These are phyloP conservation scores for Spinellus fusiger DNA, from an alignment of 192 early-diverging fungal genomes.

Conservation along the genomic window DNA sequence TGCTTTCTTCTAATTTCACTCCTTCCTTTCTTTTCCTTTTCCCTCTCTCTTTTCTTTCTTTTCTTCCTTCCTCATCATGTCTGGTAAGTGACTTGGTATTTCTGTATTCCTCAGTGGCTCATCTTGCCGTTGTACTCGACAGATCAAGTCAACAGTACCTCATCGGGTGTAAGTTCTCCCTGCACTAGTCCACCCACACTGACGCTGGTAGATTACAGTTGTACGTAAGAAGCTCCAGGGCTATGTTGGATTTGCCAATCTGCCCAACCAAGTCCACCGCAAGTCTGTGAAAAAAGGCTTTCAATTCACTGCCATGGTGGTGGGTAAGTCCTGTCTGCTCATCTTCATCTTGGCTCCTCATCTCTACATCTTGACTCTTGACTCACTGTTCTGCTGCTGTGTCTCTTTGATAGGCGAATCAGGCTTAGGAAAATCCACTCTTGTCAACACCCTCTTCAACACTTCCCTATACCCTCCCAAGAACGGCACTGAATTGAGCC, in stretches of 20 bases:
- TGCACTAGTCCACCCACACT: background rate
- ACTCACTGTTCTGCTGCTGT: background rate
- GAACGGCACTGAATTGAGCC: conserved; percentile 58
- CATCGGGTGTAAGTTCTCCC: conserved; percentile 9
- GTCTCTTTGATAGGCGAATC: conserved; percentile 62
- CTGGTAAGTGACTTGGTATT: background rate
- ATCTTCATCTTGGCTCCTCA: conserved; percentile 10
- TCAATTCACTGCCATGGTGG: conserved; percentile 94
- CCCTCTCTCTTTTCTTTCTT: background rate
- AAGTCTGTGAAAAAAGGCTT: conserved; percentile 94
- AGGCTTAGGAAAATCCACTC: conserved; percentile 94
- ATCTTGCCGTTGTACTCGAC: background rate
- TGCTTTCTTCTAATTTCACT: background rate
- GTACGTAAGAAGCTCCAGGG: conserved; percentile 63
- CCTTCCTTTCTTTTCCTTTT: conserved; percentile 5
- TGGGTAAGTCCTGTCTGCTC: conserved; percentile 46
- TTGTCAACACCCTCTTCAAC: conserved; percentile 97
- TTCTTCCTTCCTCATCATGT: background rate
- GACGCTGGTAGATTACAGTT: conserved; percentile 14
- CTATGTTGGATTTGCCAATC: conserved; percentile 92
- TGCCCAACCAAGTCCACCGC: conserved; percentile 92
- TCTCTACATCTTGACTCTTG: background rate
- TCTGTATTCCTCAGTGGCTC: background rate
- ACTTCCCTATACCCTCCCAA: conserved; percentile 82
- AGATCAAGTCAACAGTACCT: conserved; percentile 10